Evolutionary conservation across 495 filamentous ascomycete species (phyloP).

Genomic region (Daldinia concentrica): DNA sequence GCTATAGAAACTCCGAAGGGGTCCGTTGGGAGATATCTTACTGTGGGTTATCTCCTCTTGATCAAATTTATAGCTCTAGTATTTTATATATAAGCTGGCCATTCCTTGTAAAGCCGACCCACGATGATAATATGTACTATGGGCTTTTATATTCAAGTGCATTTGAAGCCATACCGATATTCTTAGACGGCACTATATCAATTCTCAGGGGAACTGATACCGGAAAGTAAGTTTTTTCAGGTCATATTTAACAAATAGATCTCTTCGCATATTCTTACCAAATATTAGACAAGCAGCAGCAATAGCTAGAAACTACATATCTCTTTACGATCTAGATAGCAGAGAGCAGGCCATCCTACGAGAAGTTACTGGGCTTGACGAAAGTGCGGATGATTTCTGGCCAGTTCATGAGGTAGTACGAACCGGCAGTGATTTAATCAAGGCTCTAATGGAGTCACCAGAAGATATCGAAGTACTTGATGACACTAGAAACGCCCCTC

Average conservation of each 20-base stretch:
- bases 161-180: no score
- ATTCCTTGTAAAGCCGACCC: not conserved
- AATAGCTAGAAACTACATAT: not conserved
- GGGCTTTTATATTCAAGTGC: not conserved
- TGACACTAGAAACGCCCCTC: constrained; percentile 5
- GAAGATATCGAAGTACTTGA: constrained; percentile 16
- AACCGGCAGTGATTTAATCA: constrained; percentile 1
- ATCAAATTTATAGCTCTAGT: rapidly evolving
- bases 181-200: not conserved
- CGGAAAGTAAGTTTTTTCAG: not conserved
- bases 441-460: constrained; percentile 4
- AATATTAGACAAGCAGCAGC: constrained; percentile 2
- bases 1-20: not conserved
- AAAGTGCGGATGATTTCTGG: constrained; percentile 2
- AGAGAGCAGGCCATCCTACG: not conserved
- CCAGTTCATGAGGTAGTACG: constrained; percentile 23
- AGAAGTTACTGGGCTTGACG: constrained; percentile 9
- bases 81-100: constrained; percentile 10
- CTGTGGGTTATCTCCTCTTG: constrained; percentile 8
- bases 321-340: not conserved
- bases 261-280: not conserved
- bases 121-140: not conserved
- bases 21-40: not conserved
- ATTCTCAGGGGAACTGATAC: not conserved
- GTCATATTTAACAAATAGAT: not conserved